Base-by-base conservation (phyloP, 2,329 filamentous ascomycete species). In the Diaporthe sp. region DNA sequence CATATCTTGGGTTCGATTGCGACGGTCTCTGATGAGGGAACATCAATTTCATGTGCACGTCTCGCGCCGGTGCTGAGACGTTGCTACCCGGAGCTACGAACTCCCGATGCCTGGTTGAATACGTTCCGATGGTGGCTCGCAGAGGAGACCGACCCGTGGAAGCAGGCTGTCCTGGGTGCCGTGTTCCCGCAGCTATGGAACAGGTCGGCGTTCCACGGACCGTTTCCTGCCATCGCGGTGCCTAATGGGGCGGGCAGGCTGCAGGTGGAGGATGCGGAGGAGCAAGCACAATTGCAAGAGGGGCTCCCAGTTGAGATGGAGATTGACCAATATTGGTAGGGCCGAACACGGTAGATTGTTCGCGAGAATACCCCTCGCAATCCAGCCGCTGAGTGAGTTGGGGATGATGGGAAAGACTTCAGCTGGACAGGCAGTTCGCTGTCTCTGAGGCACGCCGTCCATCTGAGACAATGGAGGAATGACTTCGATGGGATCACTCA, bases 31-130 rank as follows among this genome's bases (percentile, higher is more conserved):
- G 50, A 9, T 10, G 50, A 28, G 10, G 19, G 19, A 47, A 22
- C 9, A 17, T 4, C 0, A 5, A 0, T 50, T 25, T n/a, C 15
- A 30, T 1, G 12, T 22, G 1, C 5, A 19, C 15, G 50, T 22
- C 28, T 67, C 61, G 19, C 2, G 3, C 30, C n/a, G 19, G 42
- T 25, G 19, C 30, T 67, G 61, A 38, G 13, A 12, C 1, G 17
- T 17, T 28, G 10, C 42, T 67, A 35, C 33, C 61, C 61, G 9
- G 30, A 52, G 42, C 45, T 50, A 25, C 28, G 28, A 35, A 47
- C 12, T 52, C 22, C 28, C 22, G 2, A 15, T 13, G 61, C 42
- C 22, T 67, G 30, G 61, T 17, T 13, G 22, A 22, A 25, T 15
- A 4, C 30, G 2, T 35, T 38, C 12, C 22, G 30, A 52, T 7